Evolutionary conservation across 768 basidiomycete genomes (phyloP).

Genomic region (Antrodiella citrinella): DNA sequence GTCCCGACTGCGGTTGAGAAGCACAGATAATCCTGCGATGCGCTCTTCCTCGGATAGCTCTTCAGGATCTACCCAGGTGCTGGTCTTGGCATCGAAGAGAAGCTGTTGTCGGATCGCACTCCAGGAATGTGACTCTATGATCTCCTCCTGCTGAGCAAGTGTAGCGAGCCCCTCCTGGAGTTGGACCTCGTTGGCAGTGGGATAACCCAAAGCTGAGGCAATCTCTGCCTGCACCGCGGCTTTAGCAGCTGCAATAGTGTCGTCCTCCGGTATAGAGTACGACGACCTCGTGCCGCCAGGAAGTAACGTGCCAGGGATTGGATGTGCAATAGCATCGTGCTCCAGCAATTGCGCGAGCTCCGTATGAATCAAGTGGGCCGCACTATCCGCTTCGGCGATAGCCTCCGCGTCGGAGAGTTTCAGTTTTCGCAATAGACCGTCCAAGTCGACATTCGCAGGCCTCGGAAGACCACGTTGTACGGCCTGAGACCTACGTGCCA

Average conservation of each 20-base stretch:
- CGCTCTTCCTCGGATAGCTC: slow-evolving; percentile 52
- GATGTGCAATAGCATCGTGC: slow-evolving; percentile 84
- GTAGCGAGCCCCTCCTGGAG: slow-evolving; percentile 69
- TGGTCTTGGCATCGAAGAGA: slow-evolving; percentile 47
- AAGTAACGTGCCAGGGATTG: slow-evolving; percentile 78
- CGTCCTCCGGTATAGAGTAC: slow-evolving; percentile 74
- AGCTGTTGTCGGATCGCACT: slow-evolving; percentile 54
- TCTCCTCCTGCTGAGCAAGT: slow-evolving; percentile 51
- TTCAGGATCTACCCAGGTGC: slow-evolving; percentile 60
- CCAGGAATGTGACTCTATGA: slow-evolving; percentile 65
- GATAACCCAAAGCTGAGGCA: slow-evolving; percentile 73
- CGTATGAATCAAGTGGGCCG: slow-evolving; percentile 57
- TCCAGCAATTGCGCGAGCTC: slow-evolving; percentile 76
- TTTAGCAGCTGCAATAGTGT: slow-evolving; percentile 62
- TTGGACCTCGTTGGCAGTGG: slow-evolving; percentile 71
- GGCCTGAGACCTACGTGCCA: slow-evolving; percentile 76
- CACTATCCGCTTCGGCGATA: slow-evolving; percentile 37
- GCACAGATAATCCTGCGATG: slow-evolving; percentile 50
- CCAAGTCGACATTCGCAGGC: slow-evolving; percentile 75
- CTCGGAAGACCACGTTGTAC: slow-evolving; percentile 82
- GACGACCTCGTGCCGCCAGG: slow-evolving; percentile 63
- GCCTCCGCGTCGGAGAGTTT: slow-evolving; percentile 39
- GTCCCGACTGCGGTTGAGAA: slow-evolving; percentile 57
- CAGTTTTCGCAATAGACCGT: slow-evolving; percentile 53
- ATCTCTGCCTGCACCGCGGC: slow-evolving; percentile 72